Base-by-base conservation (phyloP, 2,329 filamentous ascomycete species). In the Aotearoamyces nothofagi region DNA sequence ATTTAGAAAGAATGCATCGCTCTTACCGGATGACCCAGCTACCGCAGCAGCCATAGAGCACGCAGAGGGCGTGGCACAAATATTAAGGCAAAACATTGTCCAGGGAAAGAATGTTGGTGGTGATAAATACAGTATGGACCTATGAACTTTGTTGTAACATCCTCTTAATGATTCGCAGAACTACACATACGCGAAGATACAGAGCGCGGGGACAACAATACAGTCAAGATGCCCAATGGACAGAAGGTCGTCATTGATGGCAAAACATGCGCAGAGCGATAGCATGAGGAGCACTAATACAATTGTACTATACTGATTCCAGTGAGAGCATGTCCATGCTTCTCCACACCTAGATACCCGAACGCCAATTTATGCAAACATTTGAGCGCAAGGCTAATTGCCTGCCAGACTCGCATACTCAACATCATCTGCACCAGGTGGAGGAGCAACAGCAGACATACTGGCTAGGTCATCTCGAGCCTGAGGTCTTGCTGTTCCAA, bases 141-240 rank as follows among this genome's bases (percentile, higher is more conserved):
- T n/a, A n/a, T n/a, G n/a, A n/a, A n/a, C n/a, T 9, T 25, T 22
- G 5, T 27, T 17, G 24, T 9, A 17, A 4, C 15, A 30, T 24
- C 11, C 16, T 13, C 31, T 33, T n/a, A 33, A 22, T 15, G n/a
- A 10, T 9, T n/a, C 42, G 13, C 41, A 94, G 84, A 78, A 49
- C 58, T 96, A 33, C 68, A 77, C 29, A 94, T 98, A 55, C 90
- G 96, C 52, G 69, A 92, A 36, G 61, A 92, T 39, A 98, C 78
- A 16, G 87, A 98, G 54, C 66, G 82, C 39, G 84, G 90, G 30
- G 80, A 96, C 55, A 98, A 98, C 49, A 84, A 94, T 43, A 81
- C 77, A 17, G 71, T 94, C 45, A 92, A 86, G 55, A 60, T 71
- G 46, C 50, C 51, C 15, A 47, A 49, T 36, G 47, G 46, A 24